These are phyloP conservation scores for Syzygium aromaticum DNA, from an alignment of 345 rosid species.

Conservation along the genomic window DNA sequence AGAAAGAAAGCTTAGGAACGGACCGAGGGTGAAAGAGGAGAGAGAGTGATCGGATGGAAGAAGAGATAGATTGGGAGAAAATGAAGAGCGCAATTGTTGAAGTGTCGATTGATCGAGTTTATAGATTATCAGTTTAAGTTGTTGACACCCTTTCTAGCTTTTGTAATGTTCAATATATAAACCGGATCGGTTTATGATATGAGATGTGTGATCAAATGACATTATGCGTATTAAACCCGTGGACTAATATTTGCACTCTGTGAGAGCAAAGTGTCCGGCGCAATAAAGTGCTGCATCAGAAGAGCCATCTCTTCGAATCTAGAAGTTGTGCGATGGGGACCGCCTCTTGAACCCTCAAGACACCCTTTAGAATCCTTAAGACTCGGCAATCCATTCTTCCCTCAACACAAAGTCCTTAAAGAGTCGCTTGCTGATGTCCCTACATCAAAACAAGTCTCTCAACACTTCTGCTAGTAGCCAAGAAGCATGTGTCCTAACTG, in stretches of 20 bases:
- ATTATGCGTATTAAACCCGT: neutral
- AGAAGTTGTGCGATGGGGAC: rapidly evolving
- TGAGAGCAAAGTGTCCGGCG: rapidly evolving
- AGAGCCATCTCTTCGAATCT: neutral
- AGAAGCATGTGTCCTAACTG: too few species aligned
- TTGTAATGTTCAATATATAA: neutral
- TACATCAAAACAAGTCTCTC: too few species aligned
- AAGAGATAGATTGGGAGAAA: neutral
- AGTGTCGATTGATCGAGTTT: neutral
- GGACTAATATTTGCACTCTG: rapidly evolving
- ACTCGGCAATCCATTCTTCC: too few species aligned
- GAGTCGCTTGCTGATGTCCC: too few species aligned
- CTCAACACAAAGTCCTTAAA: too few species aligned
- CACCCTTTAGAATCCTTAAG: neutral
- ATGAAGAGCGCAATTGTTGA: rapidly evolving
- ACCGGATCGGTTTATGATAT: neutral
- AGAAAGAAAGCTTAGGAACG: neutral
- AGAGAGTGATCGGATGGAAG: rapidly evolving
- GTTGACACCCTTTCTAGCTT: neutral
- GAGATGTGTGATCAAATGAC: neutral
- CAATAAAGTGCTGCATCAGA: rapidly evolving
- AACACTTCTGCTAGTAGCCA: too few species aligned
- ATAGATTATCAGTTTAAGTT: rapidly evolving
- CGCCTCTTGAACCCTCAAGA: neutral
- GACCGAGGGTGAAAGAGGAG: neutral